Evolutionary conservation across 768 basidiomycete genomes (phyloP).

Genomic region (Trametes coccinea): DNA sequence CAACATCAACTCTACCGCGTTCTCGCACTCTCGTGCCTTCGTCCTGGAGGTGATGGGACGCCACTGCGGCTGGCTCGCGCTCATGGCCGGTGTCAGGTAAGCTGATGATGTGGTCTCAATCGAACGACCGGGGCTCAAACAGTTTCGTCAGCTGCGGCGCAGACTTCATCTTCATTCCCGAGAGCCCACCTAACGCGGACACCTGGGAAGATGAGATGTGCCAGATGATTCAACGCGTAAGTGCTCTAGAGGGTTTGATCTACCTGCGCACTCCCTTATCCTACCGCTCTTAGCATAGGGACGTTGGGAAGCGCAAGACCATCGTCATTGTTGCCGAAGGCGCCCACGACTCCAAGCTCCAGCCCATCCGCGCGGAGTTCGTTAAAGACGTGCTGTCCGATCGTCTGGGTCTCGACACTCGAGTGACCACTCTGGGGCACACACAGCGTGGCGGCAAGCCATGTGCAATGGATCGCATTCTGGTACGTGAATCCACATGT

Average conservation of each 20-base stretch:
- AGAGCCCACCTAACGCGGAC: conserved; percentile 74
- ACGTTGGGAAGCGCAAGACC: conserved; percentile 93
- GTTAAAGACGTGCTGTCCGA: conserved; percentile 89
- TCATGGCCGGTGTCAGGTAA: conserved; percentile 88
- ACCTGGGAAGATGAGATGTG: conserved; percentile 96
- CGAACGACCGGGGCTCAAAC: background rate
- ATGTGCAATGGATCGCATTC: conserved; percentile 88
- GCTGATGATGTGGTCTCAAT: conserved; percentile 20
- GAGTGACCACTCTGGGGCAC: conserved; percentile 96
- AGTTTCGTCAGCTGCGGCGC: conserved; percentile 67
- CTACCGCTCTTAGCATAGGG: conserved; percentile 65
- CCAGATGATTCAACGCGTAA: conserved; percentile 71
- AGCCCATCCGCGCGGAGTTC: conserved; percentile 90
- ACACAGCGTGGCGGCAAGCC: conserved; percentile 94
- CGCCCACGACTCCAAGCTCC: conserved; percentile 81
- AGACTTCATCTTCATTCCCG: conserved; percentile 97
- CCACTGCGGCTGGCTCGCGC: conserved; percentile 98
- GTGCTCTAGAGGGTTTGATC: background rate
- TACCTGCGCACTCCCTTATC: no score
- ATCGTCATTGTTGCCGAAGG: conserved; percentile 99
- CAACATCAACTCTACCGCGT: conserved; percentile 96
- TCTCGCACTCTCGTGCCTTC: conserved; percentile 95
- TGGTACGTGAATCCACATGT: conserved; percentile 53
- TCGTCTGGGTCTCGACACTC: conserved; percentile 86
- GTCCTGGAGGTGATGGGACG: conserved; percentile 99